These are phyloP conservation scores for Spinellus fusiger DNA, from an alignment of 192 early-diverging fungal species.

Conservation along the genomic window DNA sequence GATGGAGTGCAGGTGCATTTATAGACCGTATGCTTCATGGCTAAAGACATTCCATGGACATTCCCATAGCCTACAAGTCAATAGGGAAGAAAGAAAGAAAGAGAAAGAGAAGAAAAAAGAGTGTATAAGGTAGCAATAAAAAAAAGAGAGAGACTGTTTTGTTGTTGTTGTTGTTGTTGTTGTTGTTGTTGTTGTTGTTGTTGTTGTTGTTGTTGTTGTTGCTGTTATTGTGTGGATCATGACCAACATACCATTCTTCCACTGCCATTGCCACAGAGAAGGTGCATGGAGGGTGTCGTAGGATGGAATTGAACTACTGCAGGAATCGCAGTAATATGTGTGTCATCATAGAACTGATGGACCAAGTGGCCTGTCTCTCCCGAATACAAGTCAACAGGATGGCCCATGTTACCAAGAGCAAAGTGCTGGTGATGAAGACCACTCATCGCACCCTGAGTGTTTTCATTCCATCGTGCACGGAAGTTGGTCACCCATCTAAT, in stretches of 20 bases:
- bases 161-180: background rate
- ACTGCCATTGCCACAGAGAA: slow-evolving; percentile 47
- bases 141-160: background rate
- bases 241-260: slow-evolving; percentile 56
- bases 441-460: slow-evolving; percentile 19
- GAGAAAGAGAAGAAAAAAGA: background rate
- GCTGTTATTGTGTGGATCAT: slow-evolving; percentile 9
- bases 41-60: too few relatives aligned
- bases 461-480: slow-evolving; percentile 52
- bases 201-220: background rate
- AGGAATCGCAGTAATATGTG: slow-evolving; percentile 47
- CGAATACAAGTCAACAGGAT: slow-evolving; percentile 54
- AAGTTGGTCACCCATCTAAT: slow-evolving; percentile 61
- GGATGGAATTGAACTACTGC: slow-evolving; percentile 64
- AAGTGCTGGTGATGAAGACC: slow-evolving; percentile 35
- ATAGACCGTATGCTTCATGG: slow-evolving; percentile 11
- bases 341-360: slow-evolving; percentile 39
- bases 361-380: slow-evolving; percentile 46
- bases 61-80: too few relatives aligned
- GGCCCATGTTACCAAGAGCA: slow-evolving; percentile 63
- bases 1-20: slow-evolving; percentile 11
- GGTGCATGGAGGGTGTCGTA: slow-evolving; percentile 32
- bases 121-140: background rate
- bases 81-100: too few relatives aligned
- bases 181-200: background rate